A percentile compares a stretch with the other conserved stretches of the same genome.
These are phyloP conservation scores for Zanthoxylum bungeanum DNA, from an alignment of 345 rosid species.

Conservation along the genomic window DNA sequence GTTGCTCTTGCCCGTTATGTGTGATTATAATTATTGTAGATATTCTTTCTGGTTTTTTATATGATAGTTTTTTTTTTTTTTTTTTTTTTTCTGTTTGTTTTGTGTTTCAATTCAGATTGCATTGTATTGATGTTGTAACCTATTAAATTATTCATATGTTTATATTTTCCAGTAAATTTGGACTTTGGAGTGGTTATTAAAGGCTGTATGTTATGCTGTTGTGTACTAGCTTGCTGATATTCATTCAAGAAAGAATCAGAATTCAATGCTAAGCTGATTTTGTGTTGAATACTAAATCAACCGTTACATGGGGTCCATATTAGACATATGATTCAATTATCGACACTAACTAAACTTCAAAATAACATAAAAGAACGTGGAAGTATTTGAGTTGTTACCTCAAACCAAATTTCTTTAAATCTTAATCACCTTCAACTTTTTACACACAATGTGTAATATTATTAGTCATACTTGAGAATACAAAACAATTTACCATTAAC, in stretches of 20 bases:
- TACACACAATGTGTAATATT: background rate
- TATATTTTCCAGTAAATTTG: background rate
- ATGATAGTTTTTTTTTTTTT: background rate
- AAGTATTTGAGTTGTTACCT: no score
- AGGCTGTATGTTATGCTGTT: no score
- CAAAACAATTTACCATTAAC: background rate
- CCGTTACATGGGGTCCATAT: no score
- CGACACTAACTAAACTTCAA: no score
- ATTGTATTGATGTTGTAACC: background rate
- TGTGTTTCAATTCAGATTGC: background rate
- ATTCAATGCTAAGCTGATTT: no score
- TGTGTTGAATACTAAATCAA: no score
- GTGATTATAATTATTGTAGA: slow-evolving; percentile 5
- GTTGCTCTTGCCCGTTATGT: slow-evolving; percentile 64
- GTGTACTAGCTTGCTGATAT: background rate
- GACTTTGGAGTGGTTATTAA: no score
- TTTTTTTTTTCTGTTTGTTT: background rate
- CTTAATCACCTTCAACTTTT: background rate
- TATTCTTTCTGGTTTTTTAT: background rate
- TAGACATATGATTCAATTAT: no score
- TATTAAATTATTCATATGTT: background rate
- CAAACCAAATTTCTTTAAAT: background rate
- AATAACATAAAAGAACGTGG: no score
- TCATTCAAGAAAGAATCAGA: no score
- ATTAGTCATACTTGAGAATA: background rate